Evolutionary conservation across 2,329 filamentous ascomycete genomes (phyloP).

Genomic region (Aspergillus caelatus): DNA sequence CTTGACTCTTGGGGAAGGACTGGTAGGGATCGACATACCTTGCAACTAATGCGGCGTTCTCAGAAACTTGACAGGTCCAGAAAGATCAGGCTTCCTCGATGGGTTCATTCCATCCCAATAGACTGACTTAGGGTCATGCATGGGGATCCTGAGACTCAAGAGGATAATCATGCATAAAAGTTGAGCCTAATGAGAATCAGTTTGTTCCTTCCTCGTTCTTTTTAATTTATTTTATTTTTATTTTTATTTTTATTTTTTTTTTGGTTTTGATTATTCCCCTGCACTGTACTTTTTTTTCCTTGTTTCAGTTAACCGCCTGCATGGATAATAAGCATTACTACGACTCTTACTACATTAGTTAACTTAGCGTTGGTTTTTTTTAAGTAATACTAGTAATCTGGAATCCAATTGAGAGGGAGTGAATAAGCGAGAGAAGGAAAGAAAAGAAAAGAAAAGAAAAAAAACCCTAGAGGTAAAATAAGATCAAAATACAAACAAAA

Average conservation of each 20-base stretch:
- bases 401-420: background rate
- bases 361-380: background rate
- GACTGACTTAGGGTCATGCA: background rate
- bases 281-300: conserved; percentile 2
- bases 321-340: background rate
- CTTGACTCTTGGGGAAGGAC: background rate
- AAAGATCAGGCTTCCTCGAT: background rate
- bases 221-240: too few species aligned
- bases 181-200: background rate
- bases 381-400: background rate
- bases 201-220: background rate
- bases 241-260: too few species aligned
- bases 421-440: background rate
- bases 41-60: background rate
- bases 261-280: background rate
- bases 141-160: background rate
- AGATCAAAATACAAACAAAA: background rate
- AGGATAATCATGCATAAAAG: conserved; percentile 7
- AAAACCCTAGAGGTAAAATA: background rate
- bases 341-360: background rate
- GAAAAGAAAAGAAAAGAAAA: background rate
- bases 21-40: background rate
- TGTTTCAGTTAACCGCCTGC: background rate
- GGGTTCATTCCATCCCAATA: background rate
- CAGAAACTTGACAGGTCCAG: conserved; percentile 3